These are phyloP conservation scores for Basipetospora sp. DNA, from an alignment of 2,329 filamentous ascomycete genomes.

Conservation along the genomic window DNA sequence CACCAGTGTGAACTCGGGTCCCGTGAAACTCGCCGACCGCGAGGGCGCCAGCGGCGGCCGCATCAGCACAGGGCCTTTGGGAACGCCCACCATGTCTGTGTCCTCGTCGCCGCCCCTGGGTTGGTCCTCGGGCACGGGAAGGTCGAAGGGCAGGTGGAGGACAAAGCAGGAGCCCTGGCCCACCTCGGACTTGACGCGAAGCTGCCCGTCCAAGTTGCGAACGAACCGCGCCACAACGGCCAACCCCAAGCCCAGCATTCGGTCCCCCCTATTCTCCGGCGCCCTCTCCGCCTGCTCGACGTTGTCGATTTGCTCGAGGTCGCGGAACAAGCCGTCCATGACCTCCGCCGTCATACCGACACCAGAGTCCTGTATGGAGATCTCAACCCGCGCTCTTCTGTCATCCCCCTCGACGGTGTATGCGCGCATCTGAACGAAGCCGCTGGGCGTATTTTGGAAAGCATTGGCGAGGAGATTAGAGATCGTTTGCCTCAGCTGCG, in stretches of 20 bases:
- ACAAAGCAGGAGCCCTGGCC: constrained; percentile 72
- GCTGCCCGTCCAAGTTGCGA: constrained; percentile 78
- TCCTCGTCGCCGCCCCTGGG: background rate
- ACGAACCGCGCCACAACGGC: constrained; percentile 76
- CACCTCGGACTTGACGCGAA: constrained; percentile 70
- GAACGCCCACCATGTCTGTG: too few species aligned
- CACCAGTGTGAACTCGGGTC: background rate
- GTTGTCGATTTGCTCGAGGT: constrained; percentile 42
- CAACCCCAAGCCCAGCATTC: constrained; percentile 63
- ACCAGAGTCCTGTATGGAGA: constrained; percentile 64
- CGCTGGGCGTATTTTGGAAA: constrained; percentile 57
- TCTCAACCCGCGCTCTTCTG: constrained; percentile 51
- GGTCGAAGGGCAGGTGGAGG: constrained; percentile 60
- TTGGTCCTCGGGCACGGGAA: constrained; percentile 17
- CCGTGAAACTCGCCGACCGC: background rate
- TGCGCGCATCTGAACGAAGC: constrained; percentile 55
- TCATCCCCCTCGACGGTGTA: constrained; percentile 43
- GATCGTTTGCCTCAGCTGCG: constrained; percentile 67
- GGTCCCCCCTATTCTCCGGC: constrained; percentile 17
- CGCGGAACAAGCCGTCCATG: constrained; percentile 41
- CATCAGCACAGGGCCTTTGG: too few species aligned
- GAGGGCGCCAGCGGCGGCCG: too few species aligned
- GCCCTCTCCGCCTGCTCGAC: constrained; percentile 24
- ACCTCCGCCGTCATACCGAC: constrained; percentile 51
- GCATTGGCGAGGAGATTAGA: constrained; percentile 76